phyloP scores from a whole-genome alignment of 148 eudicot genomes.

The Selenicereus undatus region DNA sequence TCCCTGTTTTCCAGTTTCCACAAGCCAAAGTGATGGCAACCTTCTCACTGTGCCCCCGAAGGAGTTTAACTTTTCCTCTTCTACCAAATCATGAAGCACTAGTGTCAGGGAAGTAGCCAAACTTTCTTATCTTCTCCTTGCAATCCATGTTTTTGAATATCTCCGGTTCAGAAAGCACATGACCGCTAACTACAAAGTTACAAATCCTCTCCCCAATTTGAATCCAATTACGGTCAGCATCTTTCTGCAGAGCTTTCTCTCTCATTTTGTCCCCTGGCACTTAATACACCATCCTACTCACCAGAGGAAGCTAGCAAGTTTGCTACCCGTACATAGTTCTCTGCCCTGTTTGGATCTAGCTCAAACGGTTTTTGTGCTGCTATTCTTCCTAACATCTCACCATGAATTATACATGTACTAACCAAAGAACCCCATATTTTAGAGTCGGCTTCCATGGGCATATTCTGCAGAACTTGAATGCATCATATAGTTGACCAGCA shows the following conservation, averaged over 20 bases:
- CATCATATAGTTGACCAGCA: slow-evolving; percentile 49
- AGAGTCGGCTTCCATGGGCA: slow-evolving; percentile 54
- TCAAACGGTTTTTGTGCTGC: slow-evolving; percentile 46
- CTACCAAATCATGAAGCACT: slow-evolving; percentile 41
- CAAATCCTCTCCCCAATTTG: slow-evolving; percentile 43
- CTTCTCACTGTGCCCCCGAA: slow-evolving; percentile 31
- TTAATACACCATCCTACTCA: slow-evolving; percentile 57
- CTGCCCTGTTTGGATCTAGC: slow-evolving; percentile 42
- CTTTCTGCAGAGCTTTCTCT: slow-evolving; percentile 45
- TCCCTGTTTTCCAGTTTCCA: background rate
- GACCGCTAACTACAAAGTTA: slow-evolving; percentile 44
- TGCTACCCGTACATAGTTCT: slow-evolving; percentile 46
- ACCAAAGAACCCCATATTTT: slow-evolving; percentile 60
- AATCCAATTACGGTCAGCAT: slow-evolving; percentile 58
- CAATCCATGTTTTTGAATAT: slow-evolving; percentile 34
- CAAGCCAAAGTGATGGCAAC: slow-evolving; percentile 22
- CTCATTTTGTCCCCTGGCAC: slow-evolving; percentile 41
- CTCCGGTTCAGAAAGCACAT: slow-evolving; percentile 25
- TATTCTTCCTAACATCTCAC: slow-evolving; percentile 41
- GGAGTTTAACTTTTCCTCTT: slow-evolving; percentile 23
- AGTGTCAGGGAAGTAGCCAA: slow-evolving; percentile 33
- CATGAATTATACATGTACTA: slow-evolving; percentile 47
- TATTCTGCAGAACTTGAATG: slow-evolving; percentile 42
- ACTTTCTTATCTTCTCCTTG: slow-evolving; percentile 31
- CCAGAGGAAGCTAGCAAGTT: slow-evolving; percentile 55